Base-by-base conservation (phyloP, 2,329 filamentous ascomycete species). In the Talaromyces sp. region DNA sequence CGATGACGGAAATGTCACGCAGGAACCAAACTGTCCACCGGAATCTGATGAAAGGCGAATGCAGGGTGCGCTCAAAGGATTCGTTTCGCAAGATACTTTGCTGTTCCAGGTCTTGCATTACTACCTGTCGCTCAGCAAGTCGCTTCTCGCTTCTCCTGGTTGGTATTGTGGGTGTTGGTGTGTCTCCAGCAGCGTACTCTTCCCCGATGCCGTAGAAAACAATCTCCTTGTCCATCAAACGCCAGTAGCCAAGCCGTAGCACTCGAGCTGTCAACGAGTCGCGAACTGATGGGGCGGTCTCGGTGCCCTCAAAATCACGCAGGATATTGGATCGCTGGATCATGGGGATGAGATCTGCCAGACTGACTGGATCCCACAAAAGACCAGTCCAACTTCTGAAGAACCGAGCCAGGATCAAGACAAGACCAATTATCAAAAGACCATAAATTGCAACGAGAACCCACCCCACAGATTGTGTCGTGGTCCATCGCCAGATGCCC, bases 161-260 rank as follows among this genome's bases (percentile, higher is more conserved):
- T 14, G 57, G 41, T 2, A 50, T 51, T 52, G 55, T 35, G 5
- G 61, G 54, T 24, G 50, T 21, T 43, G 50, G 49, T 35, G 46
- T 52, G 21, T 60, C 50, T 71, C 77, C 64, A 73, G 80, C 62
- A 70, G 80, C 62, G 49, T 86, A 82, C 56, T 83, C 81, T 62
- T 87, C 84, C n/a, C 90, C 91, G 59, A 96, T 84, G 1, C 86
- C 86, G 70, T 96, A 92, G 81, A 95, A 96, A 27, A 91, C 79
- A 21, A 87, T 85, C 21, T 84, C 82, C 63, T 82, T 81, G 59
- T 86, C 86, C 19, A 86, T 86, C 27, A 87, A 86, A 61, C 84
- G 85, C 91, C 93, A 97, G 74, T 96, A 96, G 7, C 93, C 91
- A n/a, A 97, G 82, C 51, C 89, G 83, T 67, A 93, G 87, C 5